Base-by-base conservation (phyloP, 2,329 filamentous ascomycete genomes). In the Exophiala sp. region DNA sequence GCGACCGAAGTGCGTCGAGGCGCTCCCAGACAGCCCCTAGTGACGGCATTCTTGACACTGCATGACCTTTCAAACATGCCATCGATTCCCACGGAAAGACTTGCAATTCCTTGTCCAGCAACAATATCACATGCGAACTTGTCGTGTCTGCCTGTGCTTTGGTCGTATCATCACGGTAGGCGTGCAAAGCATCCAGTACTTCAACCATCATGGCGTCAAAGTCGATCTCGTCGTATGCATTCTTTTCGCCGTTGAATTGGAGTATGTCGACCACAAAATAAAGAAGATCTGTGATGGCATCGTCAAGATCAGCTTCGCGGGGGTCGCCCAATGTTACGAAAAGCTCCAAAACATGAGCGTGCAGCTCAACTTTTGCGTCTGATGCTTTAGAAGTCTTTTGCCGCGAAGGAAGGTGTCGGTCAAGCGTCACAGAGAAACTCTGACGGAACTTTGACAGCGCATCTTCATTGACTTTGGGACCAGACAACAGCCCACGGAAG, bases 201-300 rank as follows among this genome's bases (percentile, higher is more conserved):
- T 96, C 91, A 36, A 97, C 80, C 4, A 91, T 84, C 83, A 99
- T 95, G 62, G 79, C 75, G 63, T 99, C 94, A 66, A 97, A 95
- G 70, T 97, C 92, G 59, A 99, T 89, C 72, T 99, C 94, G 64
- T 99, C 94, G 71, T 96, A 96, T 0, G 95, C 94, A 67, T 97
- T 99, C 44, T 85, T 83, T 72, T 99, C 95, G 12, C 94, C 94
- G 63, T 96, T 89, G 70, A 99, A 97, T 68, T 97, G 94, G 2
- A 99, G 78, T 47, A 97, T 91, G 65, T 99, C 94, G 5, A 99
- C 86, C 1, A 97, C 88, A 67, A 97, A 97, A 72, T 96, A 97
- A 3, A 99, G 80, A 24, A 99, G 75, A 68, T 99, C 94, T 62
- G 87, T 90, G n/a, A 99, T 75, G 0, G 87, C 84, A 65, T 97